These are phyloP conservation scores for Colletotrichum viniferum DNA, from an alignment of 2,329 filamentous ascomycete species.

Conservation along the genomic window DNA sequence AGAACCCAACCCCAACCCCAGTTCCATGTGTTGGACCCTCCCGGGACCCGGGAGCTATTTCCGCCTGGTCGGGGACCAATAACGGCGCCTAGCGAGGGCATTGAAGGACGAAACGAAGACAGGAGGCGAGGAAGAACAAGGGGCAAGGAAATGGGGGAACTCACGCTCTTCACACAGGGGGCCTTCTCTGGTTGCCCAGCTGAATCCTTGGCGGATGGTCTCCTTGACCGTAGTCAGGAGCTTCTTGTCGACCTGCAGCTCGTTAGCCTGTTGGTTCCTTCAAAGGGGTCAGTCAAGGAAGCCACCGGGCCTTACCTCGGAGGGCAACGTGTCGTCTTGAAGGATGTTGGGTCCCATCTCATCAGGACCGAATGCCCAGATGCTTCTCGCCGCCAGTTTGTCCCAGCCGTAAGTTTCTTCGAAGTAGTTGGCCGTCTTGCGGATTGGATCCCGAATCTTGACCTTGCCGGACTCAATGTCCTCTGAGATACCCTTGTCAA, in stretches of 20 bases:
- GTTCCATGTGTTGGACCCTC: slow-evolving; percentile 10
- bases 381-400: slow-evolving; percentile 88
- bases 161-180: slow-evolving; percentile 96
- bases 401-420: slow-evolving; percentile 98
- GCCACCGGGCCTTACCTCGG: slow-evolving; percentile 63
- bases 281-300: neutral
- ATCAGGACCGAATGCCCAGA: slow-evolving; percentile 98
- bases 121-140: slow-evolving; percentile 13
- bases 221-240: slow-evolving; percentile 86
- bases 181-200: slow-evolving; percentile 94
- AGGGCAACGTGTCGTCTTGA: slow-evolving; percentile 93
- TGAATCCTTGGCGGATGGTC: slow-evolving; percentile 93
- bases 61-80: slow-evolving; percentile 6
- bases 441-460: slow-evolving; percentile 89
- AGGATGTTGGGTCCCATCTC: slow-evolving; percentile 94
- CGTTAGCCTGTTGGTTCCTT: slow-evolving; percentile 10
- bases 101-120: slow-evolving; percentile 7
- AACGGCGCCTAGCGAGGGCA: neutral
- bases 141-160: slow-evolving; percentile 44
- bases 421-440: slow-evolving; percentile 95
- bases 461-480: slow-evolving; percentile 93
- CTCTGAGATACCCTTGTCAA: slow-evolving; percentile 92
- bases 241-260: slow-evolving; percentile 81
- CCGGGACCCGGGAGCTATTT: neutral
- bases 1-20: slow-evolving; percentile 8